Evolutionary conservation across 2,329 filamentous ascomycete species (phyloP), one percentile per base, ranked within the genome.

Genomic region (Paecilomyces dactylethromorphus): DNA sequence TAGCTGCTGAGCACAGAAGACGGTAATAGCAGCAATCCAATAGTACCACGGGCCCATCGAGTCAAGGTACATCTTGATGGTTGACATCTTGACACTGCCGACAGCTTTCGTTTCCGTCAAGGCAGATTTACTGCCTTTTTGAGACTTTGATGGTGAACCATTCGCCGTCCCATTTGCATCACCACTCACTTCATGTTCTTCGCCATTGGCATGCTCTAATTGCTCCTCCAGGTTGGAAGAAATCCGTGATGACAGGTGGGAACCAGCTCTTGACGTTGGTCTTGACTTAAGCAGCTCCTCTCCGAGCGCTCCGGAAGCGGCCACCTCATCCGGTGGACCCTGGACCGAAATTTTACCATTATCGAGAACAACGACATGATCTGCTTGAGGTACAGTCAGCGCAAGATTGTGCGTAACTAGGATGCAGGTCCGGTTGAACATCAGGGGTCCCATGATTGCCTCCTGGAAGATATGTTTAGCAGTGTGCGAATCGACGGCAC

Each of bases 31-130:
- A 35, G 90, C 78, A 54, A 88, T 74, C 94, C 94, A 99, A 78
- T 96, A 99, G 82, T 91, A 92, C 91, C 92, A 96, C 3, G 88
- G 83, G n/a, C 94, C 94, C 94, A 99, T 99, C 63, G 92, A 85
- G 60, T 77, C 78, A 18, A 99, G 83, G 71, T 99, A 99, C 70
- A 96, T 85, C 61, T 86, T 79, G 68, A 99, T 89, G 56, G 96
- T 92, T 22, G 85, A 82, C 82, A 91, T 87, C 72, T 96, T 94
- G 66, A 99, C 91, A 49, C 92, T 88, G 29, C 94, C 94, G 53
- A 84, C 86, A 7, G 91, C 88, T 75, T 95, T 97, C 50, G 82
- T 82, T 73, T 99, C 94, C 54, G 86, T 81, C 54, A 83, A 77
- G 64, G 76, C 75, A 24, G 76, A 73, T 56, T 81, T 80, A 8